phyloP scores from a whole-genome alignment of 2,329 filamentous ascomycete species.

The Calonectria crousiana region DNA sequence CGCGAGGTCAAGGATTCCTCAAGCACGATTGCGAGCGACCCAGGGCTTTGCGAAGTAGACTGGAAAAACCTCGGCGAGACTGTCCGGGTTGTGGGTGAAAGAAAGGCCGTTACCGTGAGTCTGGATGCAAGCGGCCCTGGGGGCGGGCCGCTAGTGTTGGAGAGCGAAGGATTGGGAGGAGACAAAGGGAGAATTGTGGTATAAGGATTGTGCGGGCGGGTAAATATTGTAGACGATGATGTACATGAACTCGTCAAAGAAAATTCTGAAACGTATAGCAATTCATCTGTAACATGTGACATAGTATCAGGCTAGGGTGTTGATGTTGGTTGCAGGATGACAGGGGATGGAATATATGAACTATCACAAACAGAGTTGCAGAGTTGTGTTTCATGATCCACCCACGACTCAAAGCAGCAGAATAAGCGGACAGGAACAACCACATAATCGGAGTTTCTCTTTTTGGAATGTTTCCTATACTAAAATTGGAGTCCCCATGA shows the following conservation, averaged over 20 bases:
- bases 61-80: constrained; percentile 82
- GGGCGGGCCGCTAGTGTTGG: constrained; percentile 75
- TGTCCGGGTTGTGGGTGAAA: constrained; percentile 79
- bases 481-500: background rate
- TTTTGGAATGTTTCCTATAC: background rate
- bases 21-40: constrained; percentile 28
- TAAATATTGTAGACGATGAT: constrained; percentile 5
- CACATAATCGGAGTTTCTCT: background rate
- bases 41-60: constrained; percentile 78
- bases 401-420: background rate
- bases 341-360: background rate
- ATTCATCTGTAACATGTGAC: constrained; percentile 1
- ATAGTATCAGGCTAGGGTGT: background rate
- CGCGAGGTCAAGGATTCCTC: constrained; percentile 64
- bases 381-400: background rate
- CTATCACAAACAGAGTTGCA: background rate
- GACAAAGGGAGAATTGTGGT: constrained; percentile 53
- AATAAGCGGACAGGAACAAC: background rate
- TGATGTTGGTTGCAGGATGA: background rate
- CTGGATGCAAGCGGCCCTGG: constrained; percentile 75
- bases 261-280: constrained; percentile 15
- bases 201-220: constrained; percentile 31
- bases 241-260: background rate
- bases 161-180: constrained; percentile 61
- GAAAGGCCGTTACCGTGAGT: constrained; percentile 79